Evolutionary conservation across 805 yeast genomes (phyloP).

Genomic region (Sugiyamaella marilandica): DNA sequence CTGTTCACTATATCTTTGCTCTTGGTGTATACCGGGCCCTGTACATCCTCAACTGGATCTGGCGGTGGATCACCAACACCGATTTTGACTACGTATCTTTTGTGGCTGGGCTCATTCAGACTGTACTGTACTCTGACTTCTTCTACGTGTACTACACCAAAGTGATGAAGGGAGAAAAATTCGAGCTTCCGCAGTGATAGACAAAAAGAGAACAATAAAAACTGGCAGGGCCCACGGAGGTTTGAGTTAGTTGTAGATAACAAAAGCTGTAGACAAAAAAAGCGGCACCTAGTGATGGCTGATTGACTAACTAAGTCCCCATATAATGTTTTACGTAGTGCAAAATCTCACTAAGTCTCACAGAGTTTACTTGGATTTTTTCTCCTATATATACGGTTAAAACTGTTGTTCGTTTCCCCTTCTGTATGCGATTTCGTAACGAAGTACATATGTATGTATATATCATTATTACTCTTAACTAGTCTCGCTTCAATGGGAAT

Average conservation of each 20-base stretch:
- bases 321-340: too few relatives aligned
- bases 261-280: too few relatives aligned
- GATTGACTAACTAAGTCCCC: too few relatives aligned
- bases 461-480: constrained; percentile 15
- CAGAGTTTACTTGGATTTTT: too few relatives aligned
- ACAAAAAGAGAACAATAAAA: not conserved
- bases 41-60: constrained; percentile 93
- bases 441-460: not conserved
- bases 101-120: constrained; percentile 78
- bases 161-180: constrained; percentile 74
- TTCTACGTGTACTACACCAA: constrained; percentile 81
- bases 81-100: constrained; percentile 67
- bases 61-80: constrained; percentile 64
- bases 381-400: too few relatives aligned
- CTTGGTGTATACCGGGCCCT: constrained; percentile 85
- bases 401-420: too few relatives aligned
- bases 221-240: not conserved
- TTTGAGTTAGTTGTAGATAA: not conserved
- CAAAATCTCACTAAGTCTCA: too few relatives aligned
- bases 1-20: constrained; percentile 90
- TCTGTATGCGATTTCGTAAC: too few relatives aligned
- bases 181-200: constrained; percentile 57
- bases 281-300: too few relatives aligned
- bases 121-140: constrained; percentile 87
- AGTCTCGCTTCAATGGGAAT: constrained; percentile 86